Evolutionary conservation across 2,329 filamentous ascomycete genomes (phyloP), one percentile per base, ranked within the genome.

Genomic region (Fusarium sp.): DNA sequence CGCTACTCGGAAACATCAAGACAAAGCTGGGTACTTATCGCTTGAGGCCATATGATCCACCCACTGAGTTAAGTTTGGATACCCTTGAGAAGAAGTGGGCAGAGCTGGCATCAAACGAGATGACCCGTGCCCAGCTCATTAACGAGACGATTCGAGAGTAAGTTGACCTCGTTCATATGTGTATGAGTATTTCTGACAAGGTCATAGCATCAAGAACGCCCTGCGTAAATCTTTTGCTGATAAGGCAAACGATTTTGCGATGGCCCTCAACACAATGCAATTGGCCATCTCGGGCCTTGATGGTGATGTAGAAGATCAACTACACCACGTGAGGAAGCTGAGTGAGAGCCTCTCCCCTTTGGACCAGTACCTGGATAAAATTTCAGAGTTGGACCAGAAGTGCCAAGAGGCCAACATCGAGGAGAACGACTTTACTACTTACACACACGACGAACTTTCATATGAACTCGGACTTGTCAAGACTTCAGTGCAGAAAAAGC

Each of bases 391-490:
- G 47, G 94, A 97, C 75, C 88, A 89, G 67, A 93, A 97, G 80
- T 99, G 96, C 77, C 87, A 90, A 62, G 95, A 98, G 82, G 96
- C 96, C 65, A 98, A 99, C 78, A 97, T 99, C 68, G 96, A 99
- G 79, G 96, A 99, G 76, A 99, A 99, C 79, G 96, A 99, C 82
- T 98, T 96, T 79, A 99, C 96, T n/a, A 98, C 95, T 10, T 98
- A 98, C 81, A 97, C 95, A 11, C 96, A 98, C 78, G 96, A 99
- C 76, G 96, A 99, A 80, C 86, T 99, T 41, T 89, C 90, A 62
- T 99, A 99, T 81, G 96, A 99, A 80, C 86, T 98, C 60, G 90
- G 93, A 17, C 86, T 99, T 30, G 96, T 98, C 58, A 94, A 94
- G 77, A 91, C 92, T 30, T 96, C 92, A 13, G 95, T 98, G 27